Evolutionary conservation across 176 grass and related monocot genomes (phyloP), one percentile per base, ranked within the genome.

Genomic region (Zoysia japonica): DNA sequence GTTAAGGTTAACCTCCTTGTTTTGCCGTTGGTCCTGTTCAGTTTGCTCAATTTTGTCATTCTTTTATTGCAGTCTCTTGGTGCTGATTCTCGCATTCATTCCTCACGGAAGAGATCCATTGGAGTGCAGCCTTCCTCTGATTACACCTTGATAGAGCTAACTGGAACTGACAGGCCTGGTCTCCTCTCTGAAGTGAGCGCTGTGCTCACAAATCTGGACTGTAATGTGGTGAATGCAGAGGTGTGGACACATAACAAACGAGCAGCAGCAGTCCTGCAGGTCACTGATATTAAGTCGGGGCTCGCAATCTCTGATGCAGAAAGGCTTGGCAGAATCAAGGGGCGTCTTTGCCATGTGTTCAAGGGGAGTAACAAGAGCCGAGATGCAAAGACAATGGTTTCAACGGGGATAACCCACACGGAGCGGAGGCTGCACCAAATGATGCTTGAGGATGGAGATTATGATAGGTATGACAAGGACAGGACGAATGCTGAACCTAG

Each of bases 381-480:
- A 65, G 85, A 78, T n/a, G 78, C 82, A 70, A 93, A 85, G 75
- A 88, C 87, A 73, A 19, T 57, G 1, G 82, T 88, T 63, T 73
- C 85, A 40, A 75, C 74, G 82, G 94, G 87, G 7, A 38, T 80
- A 78, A 82, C 85, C 51, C 79, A 89, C 70, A 93, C 87, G 45
- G 94, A 93, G 72, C 83, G 94, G 46, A 89, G 94, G 82, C 85
- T 97, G 50, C 94, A 97, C 73, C 94, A 97, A 75, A 88, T 97
- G 89, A 97, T 97, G 94, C 84, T 89, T 17, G 89, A 86, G 49
- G 94, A 93, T 47, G 82, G 94, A 51, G 94, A 97, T 78, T 97
- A 97, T 59, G 85, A 90, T 74, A 82, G 87, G 51, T 78, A 83
- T 35, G 82, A 76, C 12, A 84, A 86, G 39, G 87, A 81, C 69